These are phyloP conservation scores for Hibiscus mutabilis DNA, from an alignment of 345 rosid genomes.

Conservation along the genomic window DNA sequence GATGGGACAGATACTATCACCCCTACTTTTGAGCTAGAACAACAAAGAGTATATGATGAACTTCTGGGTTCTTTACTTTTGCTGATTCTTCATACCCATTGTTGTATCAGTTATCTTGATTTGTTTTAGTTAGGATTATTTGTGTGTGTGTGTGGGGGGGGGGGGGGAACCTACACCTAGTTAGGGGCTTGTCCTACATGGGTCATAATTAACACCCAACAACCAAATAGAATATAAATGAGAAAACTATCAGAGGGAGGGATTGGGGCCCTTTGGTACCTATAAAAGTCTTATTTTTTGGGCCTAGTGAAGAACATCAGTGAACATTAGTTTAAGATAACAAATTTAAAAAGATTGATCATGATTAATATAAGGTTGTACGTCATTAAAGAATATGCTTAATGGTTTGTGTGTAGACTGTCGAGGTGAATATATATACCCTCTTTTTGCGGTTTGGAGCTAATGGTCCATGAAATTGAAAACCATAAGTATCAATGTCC, in stretches of 20 bases:
- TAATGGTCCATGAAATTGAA: not conserved
- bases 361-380: not conserved
- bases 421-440: too few species aligned
- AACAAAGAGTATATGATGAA: not conserved
- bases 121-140: not conserved
- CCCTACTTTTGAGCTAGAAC: conserved; percentile 58
- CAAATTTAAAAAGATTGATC: too few species aligned
- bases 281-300: not conserved
- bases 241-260: not conserved
- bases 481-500: not conserved
- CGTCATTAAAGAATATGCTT: not conserved
- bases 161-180: not conserved
- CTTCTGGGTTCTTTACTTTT: not conserved
- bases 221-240: not conserved
- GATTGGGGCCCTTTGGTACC: not conserved
- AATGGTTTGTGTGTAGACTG: not conserved
- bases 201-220: not conserved
- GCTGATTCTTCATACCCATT: not conserved
- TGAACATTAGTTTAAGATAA: not conserved
- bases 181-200: not conserved
- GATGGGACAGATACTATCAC: conserved; percentile 84
- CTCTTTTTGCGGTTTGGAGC: not conserved
- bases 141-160: too few species aligned
- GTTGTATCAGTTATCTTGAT: not conserved
- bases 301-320: not conserved